Evolutionary conservation across 108 stramenopile genomes (phyloP).

Genomic region (Cyclotella kingstonii): DNA sequence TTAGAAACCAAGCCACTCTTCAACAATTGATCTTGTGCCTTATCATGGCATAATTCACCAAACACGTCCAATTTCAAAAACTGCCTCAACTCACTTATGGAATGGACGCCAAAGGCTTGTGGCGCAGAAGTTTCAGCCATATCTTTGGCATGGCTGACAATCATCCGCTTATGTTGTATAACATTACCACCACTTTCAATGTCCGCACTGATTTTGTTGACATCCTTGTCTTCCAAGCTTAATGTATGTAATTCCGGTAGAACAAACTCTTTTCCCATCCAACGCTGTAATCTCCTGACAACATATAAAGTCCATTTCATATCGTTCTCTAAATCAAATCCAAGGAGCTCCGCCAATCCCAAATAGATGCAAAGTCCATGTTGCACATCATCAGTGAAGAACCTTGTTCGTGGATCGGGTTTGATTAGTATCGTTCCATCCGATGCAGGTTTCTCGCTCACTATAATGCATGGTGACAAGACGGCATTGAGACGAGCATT

Average conservation of each 20-base stretch:
- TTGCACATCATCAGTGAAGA: slow-evolving; percentile 47
- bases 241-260: slow-evolving; percentile 33
- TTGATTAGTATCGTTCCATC: slow-evolving; percentile 45
- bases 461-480: slow-evolving; percentile 42
- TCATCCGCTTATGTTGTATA: background rate
- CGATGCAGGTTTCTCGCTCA: slow-evolving; percentile 26
- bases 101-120: slow-evolving; percentile 43
- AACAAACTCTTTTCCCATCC: slow-evolving; percentile 55
- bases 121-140: slow-evolving; percentile 43
- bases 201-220: too few relatives aligned
- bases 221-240: too few relatives aligned
- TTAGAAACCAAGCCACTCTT: slow-evolving; percentile 42
- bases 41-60: slow-evolving; percentile 23
- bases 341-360: slow-evolving; percentile 43
- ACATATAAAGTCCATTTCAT: slow-evolving; percentile 45
- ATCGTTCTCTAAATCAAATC: slow-evolving; percentile 46
- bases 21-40: slow-evolving; percentile 24
- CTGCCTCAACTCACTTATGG: slow-evolving; percentile 30
- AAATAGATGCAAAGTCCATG: slow-evolving; percentile 49
- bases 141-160: slow-evolving; percentile 39
- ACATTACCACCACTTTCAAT: background rate
- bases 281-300: slow-evolving; percentile 44
- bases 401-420: slow-evolving; percentile 36
- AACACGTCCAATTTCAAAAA: slow-evolving; percentile 47
- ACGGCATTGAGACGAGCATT: slow-evolving; percentile 50